Evolutionary conservation across 2,329 filamentous ascomycete genomes (phyloP), one percentile per base, ranked within the genome.

Genomic region (Ustilaginoidea virens): DNA sequence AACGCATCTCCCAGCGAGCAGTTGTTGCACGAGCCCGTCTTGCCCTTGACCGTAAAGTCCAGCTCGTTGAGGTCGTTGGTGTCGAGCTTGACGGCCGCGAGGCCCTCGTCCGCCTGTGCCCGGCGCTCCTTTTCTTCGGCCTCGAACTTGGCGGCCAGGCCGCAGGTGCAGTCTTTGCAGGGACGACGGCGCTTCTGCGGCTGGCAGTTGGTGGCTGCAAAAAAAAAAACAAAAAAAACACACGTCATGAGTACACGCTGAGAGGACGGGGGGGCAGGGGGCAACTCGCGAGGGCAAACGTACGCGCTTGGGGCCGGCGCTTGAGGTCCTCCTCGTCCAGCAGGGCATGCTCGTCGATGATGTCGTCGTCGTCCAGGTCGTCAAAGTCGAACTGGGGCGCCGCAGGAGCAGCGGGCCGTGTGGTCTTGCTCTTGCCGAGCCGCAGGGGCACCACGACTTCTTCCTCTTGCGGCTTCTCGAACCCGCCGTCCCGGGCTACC

Each of bases 121-220:
- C 82, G 63, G 32, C 82, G 68, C 45, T 72, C 66, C 24, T 62
- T 63, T 53, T 96, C 90, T 60, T 96, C 83, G n/a, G 76, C 77
- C 43, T 83, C 80, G 28, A 96, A 57, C 36, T 78, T 74, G 51
- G 90, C 73, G 15, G 86, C 83, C 16, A 98, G 72, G 28, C 90
- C 90, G 49, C 90, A 98, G 7, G 81, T 87, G 62, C 90, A 98
- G 61, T 98, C 90, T 58, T 98, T 96, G 66, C 90, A 98, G 33
- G 90, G 85, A 36, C 86, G 76, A 31, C 87, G 78, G 42, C 87
- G 76, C 61, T 92, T 92, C 56, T 90, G 82, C 27, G 87, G 86
- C 34, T 76, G 73, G 53, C 90, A 98, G 49, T 92, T 82, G 16
- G 77, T 69, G 29, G 90, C 86, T 70, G 37, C 33, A 14, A 6